A percentile compares a stretch with the other conserved stretches of the same genome.
These are phyloP conservation scores for Dovyalis caffra DNA, from an alignment of 345 rosid species.

Conservation along the genomic window DNA sequence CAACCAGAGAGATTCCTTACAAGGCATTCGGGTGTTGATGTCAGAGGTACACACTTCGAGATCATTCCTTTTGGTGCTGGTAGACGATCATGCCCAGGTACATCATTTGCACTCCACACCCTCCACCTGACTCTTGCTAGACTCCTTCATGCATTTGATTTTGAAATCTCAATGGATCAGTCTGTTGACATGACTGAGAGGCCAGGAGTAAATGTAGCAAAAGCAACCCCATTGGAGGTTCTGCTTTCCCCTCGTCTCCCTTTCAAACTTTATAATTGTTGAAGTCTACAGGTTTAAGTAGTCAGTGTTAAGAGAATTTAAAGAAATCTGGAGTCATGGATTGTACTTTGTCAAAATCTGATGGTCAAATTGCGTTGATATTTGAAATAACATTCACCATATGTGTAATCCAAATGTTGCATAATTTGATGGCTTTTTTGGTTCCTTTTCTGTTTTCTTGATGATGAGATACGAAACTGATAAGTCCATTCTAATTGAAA, in stretches of 20 bases:
- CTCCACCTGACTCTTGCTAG: slow-evolving; percentile 12
- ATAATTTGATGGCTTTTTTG: too few relatives aligned
- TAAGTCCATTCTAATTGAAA: too few relatives aligned
- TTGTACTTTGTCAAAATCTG: too few relatives aligned
- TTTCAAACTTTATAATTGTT: not conserved
- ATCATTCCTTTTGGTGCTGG: slow-evolving; percentile 25
- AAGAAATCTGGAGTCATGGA: too few relatives aligned
- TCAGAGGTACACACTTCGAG: slow-evolving; percentile 17
- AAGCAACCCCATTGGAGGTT: slow-evolving; percentile 20
- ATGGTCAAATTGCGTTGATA: too few relatives aligned
- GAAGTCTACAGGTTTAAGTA: too few relatives aligned
- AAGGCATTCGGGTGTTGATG: slow-evolving; percentile 20
- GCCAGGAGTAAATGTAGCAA: slow-evolving; percentile 4
- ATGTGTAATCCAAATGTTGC: too few relatives aligned
- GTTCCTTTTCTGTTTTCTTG: too few relatives aligned
- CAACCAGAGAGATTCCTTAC: slow-evolving; percentile 23
- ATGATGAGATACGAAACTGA: too few relatives aligned
- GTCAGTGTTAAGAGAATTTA: too few relatives aligned
- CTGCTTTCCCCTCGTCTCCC: slow-evolving; percentile 15
- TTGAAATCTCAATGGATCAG: not conserved
- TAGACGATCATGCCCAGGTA: slow-evolving; percentile 16
- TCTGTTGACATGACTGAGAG: slow-evolving; percentile 16
- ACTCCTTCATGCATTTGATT: slow-evolving; percentile 10
- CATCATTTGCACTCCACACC: slow-evolving; percentile 4
- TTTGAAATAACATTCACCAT: too few relatives aligned